phyloP scores from a whole-genome alignment of 129 eudicot genomes.

The Escallonia rubra region DNA sequence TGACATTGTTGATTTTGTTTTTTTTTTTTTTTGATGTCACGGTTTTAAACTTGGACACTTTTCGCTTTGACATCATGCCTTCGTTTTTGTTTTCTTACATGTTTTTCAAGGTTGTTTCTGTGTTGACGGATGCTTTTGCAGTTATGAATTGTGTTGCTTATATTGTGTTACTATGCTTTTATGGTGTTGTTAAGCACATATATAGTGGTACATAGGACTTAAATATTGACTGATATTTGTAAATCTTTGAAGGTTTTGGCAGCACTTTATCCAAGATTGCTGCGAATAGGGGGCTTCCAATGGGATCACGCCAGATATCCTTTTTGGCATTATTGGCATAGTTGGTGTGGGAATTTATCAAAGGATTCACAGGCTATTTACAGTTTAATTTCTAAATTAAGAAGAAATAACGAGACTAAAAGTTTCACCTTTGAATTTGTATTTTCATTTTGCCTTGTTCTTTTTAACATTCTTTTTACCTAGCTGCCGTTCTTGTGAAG shows the following conservation, averaged over 20 bases:
- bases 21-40: no score
- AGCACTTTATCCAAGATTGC: conserved; percentile 75
- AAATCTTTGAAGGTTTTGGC: conserved; percentile 72
- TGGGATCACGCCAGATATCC: conserved; percentile 98
- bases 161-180: no score
- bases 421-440: not conserved
- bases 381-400: not conserved
- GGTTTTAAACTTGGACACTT: no score
- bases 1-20: no score
- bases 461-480: conserved; percentile 53
- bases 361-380: no score
- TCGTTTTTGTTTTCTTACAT: no score
- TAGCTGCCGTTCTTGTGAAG: conserved; percentile 90
- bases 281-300: conserved; percentile 70
- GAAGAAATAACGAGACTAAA: not conserved
- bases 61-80: no score
- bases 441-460: conserved; percentile 35
- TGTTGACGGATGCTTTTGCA: no score
- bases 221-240: conserved; percentile 9
- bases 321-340: conserved; percentile 19
- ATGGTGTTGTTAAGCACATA: not conserved
- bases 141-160: no score
- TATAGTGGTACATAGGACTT: not conserved
- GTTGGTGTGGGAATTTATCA: not conserved
- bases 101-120: no score